Evolutionary conservation across 176 grass and related monocot genomes (phyloP), one percentile per base, ranked within the genome.

Genomic region (Raddia guianensis): DNA sequence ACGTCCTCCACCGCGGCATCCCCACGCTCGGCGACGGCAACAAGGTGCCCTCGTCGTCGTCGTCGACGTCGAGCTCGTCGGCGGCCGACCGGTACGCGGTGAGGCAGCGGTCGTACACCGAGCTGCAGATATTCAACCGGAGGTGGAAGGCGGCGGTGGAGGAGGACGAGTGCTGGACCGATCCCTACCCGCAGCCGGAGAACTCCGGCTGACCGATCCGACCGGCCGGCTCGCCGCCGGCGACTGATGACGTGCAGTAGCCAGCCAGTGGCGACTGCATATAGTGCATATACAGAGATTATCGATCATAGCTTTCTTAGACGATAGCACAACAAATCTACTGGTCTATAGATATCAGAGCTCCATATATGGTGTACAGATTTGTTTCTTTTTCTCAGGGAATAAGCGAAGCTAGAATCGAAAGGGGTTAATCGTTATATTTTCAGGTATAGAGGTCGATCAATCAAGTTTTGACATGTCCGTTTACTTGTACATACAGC

Each of bases 1-100:
- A 92, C 72, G 73, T 94, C 57, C 78, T 90, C 63, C 95, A 97
- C 73, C 83, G 87, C 33, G 95, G 89, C 15, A 94, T 92, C 64
- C 76, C 92, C 73, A 84, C 91, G 34, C 95, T 97, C 46, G 84
- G 96, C 40, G 84, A 87, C 59, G 85, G 68, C 68, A 82, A 72
- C n/a, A 93, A 75, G 72, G 68, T 78, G 70, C 7, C 63, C 45
- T 10, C 16, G 68, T 49, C 68, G 4, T 82, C 27, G 27, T 27
- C 27, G 27, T 27, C 27, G 27, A 0, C 27, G 27, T 27, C 67
- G n/a, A 61, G 34, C 27, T 53, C 67, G 63, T 47, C 67, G 82
- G 73, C 59, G 74, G 75, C 76, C 11, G 89, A 90, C 57, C 66
- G 94, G 71, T 19, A 83, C 60, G 74, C 60, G 0, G 96, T 99